phyloP scores from a whole-genome alignment of 306 rosid genomes.

The Sindora glabra region DNA sequence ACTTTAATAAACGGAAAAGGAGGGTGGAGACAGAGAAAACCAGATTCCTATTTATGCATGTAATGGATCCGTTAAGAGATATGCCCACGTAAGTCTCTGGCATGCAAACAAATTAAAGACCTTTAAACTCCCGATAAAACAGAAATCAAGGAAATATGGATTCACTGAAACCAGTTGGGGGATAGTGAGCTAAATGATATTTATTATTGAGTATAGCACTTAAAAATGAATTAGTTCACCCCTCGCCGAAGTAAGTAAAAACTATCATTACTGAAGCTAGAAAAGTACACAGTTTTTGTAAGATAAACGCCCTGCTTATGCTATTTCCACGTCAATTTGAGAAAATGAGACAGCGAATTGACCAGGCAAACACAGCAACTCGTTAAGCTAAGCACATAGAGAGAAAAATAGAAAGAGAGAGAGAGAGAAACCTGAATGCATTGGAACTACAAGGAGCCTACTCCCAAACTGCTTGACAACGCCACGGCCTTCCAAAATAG shows the following conservation, averaged over 20 bases:
- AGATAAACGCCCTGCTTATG: neutral
- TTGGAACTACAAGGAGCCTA: conserved; percentile 77
- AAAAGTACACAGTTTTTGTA: neutral
- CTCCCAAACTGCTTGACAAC: conserved; percentile 80
- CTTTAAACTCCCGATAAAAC: neutral
- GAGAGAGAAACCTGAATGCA: conserved; percentile 73
- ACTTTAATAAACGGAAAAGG: too few species aligned
- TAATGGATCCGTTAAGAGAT: too few species aligned
- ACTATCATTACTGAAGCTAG: neutral
- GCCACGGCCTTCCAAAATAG: conserved; percentile 81
- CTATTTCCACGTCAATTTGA: neutral
- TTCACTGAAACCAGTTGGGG: neutral
- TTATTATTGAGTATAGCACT: neutral
- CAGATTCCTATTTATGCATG: too few species aligned
- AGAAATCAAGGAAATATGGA: neutral
- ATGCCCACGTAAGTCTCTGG: neutral
- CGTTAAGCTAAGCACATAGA: neutral
- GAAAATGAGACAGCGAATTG: neutral
- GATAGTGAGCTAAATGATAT: neutral
- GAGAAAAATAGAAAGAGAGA: neutral
- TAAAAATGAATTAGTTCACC: neutral
- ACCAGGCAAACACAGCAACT: neutral
- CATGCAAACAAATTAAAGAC: neutral
- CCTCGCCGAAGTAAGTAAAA: neutral
- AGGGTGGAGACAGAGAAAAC: too few species aligned